These are phyloP conservation scores for Lotus japonicus DNA, from an alignment of 306 rosid species.

Conservation along the genomic window DNA sequence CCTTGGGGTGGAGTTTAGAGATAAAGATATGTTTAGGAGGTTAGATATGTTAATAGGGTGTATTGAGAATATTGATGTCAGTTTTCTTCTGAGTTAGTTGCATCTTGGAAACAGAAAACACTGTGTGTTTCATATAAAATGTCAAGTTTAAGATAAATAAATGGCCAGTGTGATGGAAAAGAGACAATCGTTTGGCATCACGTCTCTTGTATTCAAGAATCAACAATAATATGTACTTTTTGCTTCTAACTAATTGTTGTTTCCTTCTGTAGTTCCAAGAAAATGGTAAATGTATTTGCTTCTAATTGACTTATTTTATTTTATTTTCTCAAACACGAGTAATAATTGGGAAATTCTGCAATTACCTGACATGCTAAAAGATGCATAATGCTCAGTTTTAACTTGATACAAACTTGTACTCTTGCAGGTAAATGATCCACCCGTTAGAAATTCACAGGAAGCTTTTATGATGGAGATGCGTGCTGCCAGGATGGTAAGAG, in stretches of 20 bases:
- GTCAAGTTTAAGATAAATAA: background rate
- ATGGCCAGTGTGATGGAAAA: background rate
- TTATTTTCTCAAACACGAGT: background rate
- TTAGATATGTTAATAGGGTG: background rate
- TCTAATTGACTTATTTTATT: background rate
- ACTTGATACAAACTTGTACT: constrained; percentile 12
- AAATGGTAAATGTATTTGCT: background rate
- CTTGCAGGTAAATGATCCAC: constrained; percentile 70
- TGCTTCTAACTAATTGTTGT: background rate
- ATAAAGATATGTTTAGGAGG: background rate
- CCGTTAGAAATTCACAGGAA: constrained; percentile 91
- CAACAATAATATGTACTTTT: background rate
- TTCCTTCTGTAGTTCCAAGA: background rate
- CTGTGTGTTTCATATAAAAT: background rate
- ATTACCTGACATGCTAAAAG: background rate
- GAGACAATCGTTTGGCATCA: background rate
- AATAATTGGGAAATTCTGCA: background rate
- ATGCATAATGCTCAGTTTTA: background rate
- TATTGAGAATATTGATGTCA: background rate
- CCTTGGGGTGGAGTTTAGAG: background rate
- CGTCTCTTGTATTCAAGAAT: background rate
- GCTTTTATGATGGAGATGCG: constrained; percentile 91
- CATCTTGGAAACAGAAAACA: background rate
- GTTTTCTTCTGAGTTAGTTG: background rate
- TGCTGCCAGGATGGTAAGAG: constrained; percentile 72